Conservation (phyloP, 2,329 filamentous ascomycete genomes). For the Ophiocordyceps camponoti-leonardi region DNA sequence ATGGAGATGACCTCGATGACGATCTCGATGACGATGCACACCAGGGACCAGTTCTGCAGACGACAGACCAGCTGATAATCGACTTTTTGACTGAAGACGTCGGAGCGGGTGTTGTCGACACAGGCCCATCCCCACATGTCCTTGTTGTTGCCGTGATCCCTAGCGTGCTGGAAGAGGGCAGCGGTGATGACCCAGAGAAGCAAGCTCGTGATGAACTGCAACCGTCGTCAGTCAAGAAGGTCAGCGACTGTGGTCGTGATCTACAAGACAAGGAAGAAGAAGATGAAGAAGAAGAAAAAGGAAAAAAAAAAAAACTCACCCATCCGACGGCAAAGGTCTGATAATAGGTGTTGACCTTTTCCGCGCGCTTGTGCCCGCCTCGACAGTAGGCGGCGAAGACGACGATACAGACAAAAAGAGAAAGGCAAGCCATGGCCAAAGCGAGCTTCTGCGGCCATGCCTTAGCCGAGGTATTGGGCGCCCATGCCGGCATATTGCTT, state of each 20-base stretch:
- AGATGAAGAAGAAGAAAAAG: too few species aligned
- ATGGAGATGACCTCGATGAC: slow-evolving; percentile 87
- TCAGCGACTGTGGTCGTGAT: too few species aligned
- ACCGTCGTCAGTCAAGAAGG: too few species aligned
- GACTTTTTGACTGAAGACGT: slow-evolving; percentile 65
- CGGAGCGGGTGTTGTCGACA: slow-evolving; percentile 64
- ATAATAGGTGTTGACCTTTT: slow-evolving; percentile 91
- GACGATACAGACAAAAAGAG: slow-evolving; percentile 58
- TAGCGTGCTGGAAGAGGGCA: slow-evolving; percentile 64
- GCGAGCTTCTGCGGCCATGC: slow-evolving; percentile 81
- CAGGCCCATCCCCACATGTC: slow-evolving; percentile 99
- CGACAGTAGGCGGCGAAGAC: slow-evolving; percentile 79
- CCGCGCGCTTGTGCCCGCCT: slow-evolving; percentile 73
- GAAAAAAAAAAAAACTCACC: slow-evolving; percentile 12
- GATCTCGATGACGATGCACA: slow-evolving; percentile 95
- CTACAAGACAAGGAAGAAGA: too few species aligned
- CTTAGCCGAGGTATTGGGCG: slow-evolving; percentile 44
- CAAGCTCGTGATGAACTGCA: slow-evolving; percentile 68
- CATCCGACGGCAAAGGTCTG: slow-evolving; percentile 83
- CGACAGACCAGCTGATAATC: slow-evolving; percentile 85
- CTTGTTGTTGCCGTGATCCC: slow-evolving; percentile 51
- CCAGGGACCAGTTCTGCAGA: slow-evolving; percentile 81
- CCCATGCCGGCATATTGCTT: slow-evolving; percentile 76
- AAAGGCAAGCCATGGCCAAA: slow-evolving; percentile 62
- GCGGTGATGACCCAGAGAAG: slow-evolving; percentile 84